These are phyloP conservation scores for Macrophomina phaseolina DNA, from an alignment of 2,329 filamentous ascomycete species.

Conservation along the genomic window DNA sequence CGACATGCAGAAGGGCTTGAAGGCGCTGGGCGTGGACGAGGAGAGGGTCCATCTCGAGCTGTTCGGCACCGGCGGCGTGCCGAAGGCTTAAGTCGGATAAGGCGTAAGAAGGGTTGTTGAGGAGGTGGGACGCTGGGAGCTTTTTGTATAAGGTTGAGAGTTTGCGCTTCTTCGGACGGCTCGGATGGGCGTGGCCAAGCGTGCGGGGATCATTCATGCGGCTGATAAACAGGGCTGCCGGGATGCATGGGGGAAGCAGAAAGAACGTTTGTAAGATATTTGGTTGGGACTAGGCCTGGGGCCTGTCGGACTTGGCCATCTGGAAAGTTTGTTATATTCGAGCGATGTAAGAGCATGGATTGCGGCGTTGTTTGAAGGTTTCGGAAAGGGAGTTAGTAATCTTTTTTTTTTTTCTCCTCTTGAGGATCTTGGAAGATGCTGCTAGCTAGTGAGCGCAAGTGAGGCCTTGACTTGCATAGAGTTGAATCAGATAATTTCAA, in stretches of 20 bases:
- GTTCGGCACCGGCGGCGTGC: slow-evolving; percentile 53
- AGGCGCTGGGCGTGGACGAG: slow-evolving; percentile 61
- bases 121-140: slow-evolving; percentile 4
- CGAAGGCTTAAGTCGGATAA: slow-evolving; percentile 22
- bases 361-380: not conserved
- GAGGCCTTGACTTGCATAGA: not conserved
- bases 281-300: not conserved
- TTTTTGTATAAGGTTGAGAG: not conserved
- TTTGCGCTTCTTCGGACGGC: not conserved
- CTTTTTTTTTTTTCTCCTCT: not conserved
- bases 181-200: not conserved
- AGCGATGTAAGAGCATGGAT: not conserved
- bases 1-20: slow-evolving; percentile 60
- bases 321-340: not conserved
- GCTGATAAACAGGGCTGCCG: not conserved
- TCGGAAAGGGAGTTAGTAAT: not conserved
- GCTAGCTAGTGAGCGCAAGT: not conserved
- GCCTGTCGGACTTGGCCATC: not conserved
- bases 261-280: not conserved
- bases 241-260: not conserved
- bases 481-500: not conserved
- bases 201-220: not conserved
- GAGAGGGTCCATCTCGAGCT: slow-evolving; percentile 70
- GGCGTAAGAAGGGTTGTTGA: slow-evolving; percentile 28
- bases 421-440: not conserved